Conservation (phyloP, 345 rosid species). For the Erysimum cheiranthoides region DNA sequence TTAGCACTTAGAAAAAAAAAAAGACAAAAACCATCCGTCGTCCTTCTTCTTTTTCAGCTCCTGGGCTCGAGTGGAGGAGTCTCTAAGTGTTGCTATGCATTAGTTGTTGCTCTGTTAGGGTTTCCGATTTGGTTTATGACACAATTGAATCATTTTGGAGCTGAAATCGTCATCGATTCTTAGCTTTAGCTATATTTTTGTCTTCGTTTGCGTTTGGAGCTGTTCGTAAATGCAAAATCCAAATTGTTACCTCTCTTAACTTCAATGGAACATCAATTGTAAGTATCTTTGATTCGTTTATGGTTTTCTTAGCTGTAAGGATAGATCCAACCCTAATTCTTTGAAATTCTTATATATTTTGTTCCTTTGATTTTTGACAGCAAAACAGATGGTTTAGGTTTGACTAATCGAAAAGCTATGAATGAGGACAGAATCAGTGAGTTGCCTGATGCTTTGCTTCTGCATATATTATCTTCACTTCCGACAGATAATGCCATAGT, state of each 20-base stretch:
- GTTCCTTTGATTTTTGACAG: neutral
- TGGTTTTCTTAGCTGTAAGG: neutral
- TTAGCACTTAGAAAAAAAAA: no score
- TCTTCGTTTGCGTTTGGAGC: neutral
- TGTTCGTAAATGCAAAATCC: neutral
- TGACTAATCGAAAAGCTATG: neutral
- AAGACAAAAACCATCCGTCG: no score
- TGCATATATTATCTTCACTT: slow-evolving; percentile 17
- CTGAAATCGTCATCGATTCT: neutral
- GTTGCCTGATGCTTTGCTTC: slow-evolving; percentile 13
- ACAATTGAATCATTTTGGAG: neutral
- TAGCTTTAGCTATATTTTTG: neutral
- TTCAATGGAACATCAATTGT: no score
- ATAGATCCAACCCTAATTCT: no score
- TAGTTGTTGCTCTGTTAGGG: neutral
- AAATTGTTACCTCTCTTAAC: no score
- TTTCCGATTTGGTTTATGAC: neutral
- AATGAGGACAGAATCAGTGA: slow-evolving; percentile 22
- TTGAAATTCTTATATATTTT: neutral
- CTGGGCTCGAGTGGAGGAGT: neutral
- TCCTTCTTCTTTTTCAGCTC: neutral
- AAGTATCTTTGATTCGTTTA: no score
- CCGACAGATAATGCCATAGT: neutral
- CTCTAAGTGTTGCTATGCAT: neutral
- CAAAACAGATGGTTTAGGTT: neutral